Base-by-base conservation (phyloP, 495 filamentous ascomycete genomes). In the Neurospora africana region DNA sequence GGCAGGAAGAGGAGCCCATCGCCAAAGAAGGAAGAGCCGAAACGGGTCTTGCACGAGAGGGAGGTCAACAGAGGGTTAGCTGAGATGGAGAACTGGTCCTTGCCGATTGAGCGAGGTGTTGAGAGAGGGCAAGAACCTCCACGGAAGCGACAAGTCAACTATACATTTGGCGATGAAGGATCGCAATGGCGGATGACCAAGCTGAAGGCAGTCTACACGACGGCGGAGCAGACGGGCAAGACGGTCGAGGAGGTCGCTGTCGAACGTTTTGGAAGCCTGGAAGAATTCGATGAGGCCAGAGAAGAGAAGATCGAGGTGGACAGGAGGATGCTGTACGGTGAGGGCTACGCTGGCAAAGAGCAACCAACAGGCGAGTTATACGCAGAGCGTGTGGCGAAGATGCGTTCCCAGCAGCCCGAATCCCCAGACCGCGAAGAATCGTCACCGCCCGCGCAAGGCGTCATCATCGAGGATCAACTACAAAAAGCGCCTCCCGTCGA, bases 121-220 rank as follows among this genome's bases (percentile, higher is more conserved):
- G 53, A 65, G 53, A 30, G 7, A 4, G 53, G 15, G 7, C 2
- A 65, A 10, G 82, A 87, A 40, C 79, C 85, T 19, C 80, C 88
- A 13, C 81, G 85, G 2, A 84, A 88, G 72, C 88, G 90, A 74
- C 88, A 92, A 39, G 89, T 96, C 17, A 82, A 85, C 72, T 99
- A 98, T 78, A 91, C 84, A 0, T 97, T 99, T 81, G 95, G 95
- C 21, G 96, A 99, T 79, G 79, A 87, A 17, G 95, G 96, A 0
- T 92, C 94, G 21, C 86, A 91, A 73, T 99, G 96, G 95, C 89
- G 95, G 65, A 98, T 98, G 95, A 95, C 90, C 39, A 97, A 93
- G 78, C 86, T 99, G 36, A 93, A 91, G 75, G 91, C 90, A 8
- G 90, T 97, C 21, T 97, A 97, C 82, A 87, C 90, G 69, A 87